Evolutionary conservation across 2,329 filamentous ascomycete genomes (phyloP).

Genomic region (Pseudogymnoascus destructans): DNA sequence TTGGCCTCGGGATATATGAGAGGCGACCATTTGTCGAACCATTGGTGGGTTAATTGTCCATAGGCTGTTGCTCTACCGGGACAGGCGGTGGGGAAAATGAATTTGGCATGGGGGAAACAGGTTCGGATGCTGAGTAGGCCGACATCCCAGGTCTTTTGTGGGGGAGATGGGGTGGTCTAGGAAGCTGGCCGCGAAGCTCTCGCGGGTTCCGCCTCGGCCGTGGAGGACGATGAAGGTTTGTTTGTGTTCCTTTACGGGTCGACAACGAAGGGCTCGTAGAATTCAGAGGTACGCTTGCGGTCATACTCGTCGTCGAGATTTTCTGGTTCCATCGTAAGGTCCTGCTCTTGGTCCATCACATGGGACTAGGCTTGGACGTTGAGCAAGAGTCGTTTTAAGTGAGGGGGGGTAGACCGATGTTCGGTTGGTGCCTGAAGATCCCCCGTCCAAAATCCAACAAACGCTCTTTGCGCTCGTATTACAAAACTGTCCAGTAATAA

Average conservation of each 20-base stretch:
- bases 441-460: neutral
- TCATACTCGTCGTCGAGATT: neutral
- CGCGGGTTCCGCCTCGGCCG: constrained; percentile 33
- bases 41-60: constrained; percentile 32
- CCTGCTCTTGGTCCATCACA: neutral
- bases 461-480: neutral
- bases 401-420: neutral
- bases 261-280: constrained; percentile 14
- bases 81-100: constrained; percentile 39
- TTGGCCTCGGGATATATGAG: constrained; percentile 17
- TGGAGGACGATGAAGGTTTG: constrained; percentile 37
- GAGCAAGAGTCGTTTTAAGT: neutral
- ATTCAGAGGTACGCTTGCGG: constrained; percentile 8
- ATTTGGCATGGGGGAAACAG: constrained; percentile 32
- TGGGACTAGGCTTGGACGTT: neutral
- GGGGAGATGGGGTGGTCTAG: constrained; percentile 23
- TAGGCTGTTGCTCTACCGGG: constrained; percentile 29
- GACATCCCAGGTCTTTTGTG: neutral
- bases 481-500: neutral
- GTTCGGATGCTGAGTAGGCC: constrained; percentile 21
- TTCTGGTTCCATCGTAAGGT: neutral
- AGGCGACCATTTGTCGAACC: constrained; percentile 32
- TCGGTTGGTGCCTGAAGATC: neutral
- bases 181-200: constrained; percentile 30
- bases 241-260: constrained; percentile 24